A percentile compares a stretch with the other conserved stretches of the same genome.
phyloP scores from a whole-genome alignment of 208 protist genomes.

The Trypanosomatidae sp. region DNA sequence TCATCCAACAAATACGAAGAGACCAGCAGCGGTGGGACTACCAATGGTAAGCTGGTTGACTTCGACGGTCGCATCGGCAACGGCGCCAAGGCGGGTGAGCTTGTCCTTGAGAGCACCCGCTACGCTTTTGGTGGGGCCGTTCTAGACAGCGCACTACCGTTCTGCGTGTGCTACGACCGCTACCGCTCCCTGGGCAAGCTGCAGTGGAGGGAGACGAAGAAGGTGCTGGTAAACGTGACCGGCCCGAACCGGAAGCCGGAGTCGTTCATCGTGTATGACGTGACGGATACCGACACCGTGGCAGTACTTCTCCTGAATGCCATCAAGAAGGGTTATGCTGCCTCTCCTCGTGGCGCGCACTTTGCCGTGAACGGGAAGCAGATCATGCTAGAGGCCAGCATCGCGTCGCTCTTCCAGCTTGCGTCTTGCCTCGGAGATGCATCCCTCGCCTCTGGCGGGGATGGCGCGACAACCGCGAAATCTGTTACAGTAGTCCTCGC shows the following conservation, averaged over 20 bases:
- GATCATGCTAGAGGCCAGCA: conserved; percentile 11
- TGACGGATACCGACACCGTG: conserved; percentile 40
- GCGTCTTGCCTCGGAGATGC: conserved; percentile 13
- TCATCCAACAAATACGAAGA: conserved; percentile 28
- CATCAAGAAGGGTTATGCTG: conserved; percentile 40
- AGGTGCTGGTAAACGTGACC: conserved; percentile 33
- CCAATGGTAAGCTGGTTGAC: conserved; percentile 20
- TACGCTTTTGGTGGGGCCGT: conserved; percentile 63
- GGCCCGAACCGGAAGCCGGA: conserved; percentile 9
- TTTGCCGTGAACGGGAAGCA: conserved; percentile 21
- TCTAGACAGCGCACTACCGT: conserved; percentile 68
- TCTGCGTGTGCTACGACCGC: conserved; percentile 54
- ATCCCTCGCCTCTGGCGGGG: conserved; percentile 7
- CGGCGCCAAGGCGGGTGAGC: conserved; percentile 32
- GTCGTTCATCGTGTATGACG: conserved; percentile 34
- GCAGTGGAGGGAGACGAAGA: conserved; percentile 32
- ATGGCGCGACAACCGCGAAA: conserved; percentile 10
- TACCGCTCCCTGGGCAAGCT: conserved; percentile 47
- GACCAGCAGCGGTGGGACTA: not conserved
- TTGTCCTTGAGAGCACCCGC: conserved; percentile 52
- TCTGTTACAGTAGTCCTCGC: conserved; percentile 18
- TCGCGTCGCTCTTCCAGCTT: conserved; percentile 25
- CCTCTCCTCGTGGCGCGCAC: conserved; percentile 22
- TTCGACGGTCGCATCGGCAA: conserved; percentile 49
- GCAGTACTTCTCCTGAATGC: conserved; percentile 37